Base-by-base conservation (phyloP, 2,329 filamentous ascomycete genomes). In the Dactylellina sp. region DNA sequence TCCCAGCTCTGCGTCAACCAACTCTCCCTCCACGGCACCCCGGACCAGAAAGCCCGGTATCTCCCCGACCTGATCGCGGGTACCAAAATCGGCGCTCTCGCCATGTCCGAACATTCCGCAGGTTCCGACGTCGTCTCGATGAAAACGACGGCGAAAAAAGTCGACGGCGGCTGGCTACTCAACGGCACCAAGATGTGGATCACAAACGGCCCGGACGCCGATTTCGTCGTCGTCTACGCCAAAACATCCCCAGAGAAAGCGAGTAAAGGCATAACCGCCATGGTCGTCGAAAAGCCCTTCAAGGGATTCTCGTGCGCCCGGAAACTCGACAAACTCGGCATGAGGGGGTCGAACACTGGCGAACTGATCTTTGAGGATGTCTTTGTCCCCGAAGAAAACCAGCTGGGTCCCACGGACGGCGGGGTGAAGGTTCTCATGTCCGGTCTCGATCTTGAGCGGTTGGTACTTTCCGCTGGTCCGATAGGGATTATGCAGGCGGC, bases 121-220 rank as follows among this genome's bases (percentile, higher is more conserved):
- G 94, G 94, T 12, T 93, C 90, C 77, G 94, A 99, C 82, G 94
- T 99, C 2, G 93, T 99, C 25, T 91, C 90, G 82, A 98, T 98
- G 94, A 92, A 93, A 81, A 96, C 89, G 47, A 89, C 87, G 1
- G 94, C 93, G 0, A 90, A 88, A 80, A 66, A 70, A 24, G 91
- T 92, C 9, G 91, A 95, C 78, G 93, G 93, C 37, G 94, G 94
- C 25, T 97, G 91, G 81, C 75, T 93, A 18, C 84, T 99, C 63
- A 92, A 93, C 79, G 94, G 93, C 32, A 91, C 89, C 74, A 97
- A 99, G 85, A 97, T 98, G 94, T 99, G 94, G 94, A 99, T 99
- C 80, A 99, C 94, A 75, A 99, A 99, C 82, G 88, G 94, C 2
- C 94, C 94, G 0, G 93, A 98, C 80, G 95, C 95, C n/a, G 87